phyloP scores from a whole-genome alignment of 75 land plant species.

The Sequoiadendron giganteum region DNA sequence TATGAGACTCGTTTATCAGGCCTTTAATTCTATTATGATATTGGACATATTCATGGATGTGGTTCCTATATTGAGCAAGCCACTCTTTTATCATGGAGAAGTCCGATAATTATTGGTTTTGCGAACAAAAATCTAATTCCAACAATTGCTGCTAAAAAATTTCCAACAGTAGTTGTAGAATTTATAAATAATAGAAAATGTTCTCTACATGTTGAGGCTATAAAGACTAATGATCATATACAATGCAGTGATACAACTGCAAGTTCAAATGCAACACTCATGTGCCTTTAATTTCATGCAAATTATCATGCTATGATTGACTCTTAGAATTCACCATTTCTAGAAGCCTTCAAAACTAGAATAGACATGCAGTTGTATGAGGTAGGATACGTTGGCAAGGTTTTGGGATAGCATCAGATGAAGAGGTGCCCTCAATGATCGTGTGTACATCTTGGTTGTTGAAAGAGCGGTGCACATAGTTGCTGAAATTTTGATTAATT shows the following conservation, averaged over 20 bases:
- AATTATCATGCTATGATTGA: constrained; percentile 63
- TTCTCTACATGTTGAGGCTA: constrained; percentile 31
- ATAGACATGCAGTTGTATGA: constrained; percentile 46
- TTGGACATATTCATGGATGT: too few relatives aligned
- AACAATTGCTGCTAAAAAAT: constrained; percentile 53
- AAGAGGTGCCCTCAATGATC: too few relatives aligned
- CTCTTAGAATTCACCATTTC: constrained; percentile 68
- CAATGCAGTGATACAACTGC: neutral
- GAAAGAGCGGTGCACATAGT: too few relatives aligned
- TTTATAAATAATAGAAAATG: constrained; percentile 35
- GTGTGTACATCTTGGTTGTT: too few relatives aligned
- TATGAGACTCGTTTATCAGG: too few relatives aligned
- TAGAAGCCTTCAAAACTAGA: constrained; percentile 29
- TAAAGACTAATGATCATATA: constrained; percentile 9
- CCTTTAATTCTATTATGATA: too few relatives aligned
- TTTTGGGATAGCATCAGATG: too few relatives aligned
- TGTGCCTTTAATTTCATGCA: constrained; percentile 71
- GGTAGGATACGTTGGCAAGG: too few relatives aligned
- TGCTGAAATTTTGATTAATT: too few relatives aligned
- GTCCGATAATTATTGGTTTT: too few relatives aligned
- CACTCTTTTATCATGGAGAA: too few relatives aligned
- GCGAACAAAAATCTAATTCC: constrained; percentile 65
- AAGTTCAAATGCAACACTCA: constrained; percentile 30
- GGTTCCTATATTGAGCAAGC: too few relatives aligned
- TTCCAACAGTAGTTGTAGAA: constrained; percentile 50